Evolutionary conservation across 805 yeast species (phyloP), one percentile per base, ranked within the genome.

Genomic region (Starmerella bombicola): DNA sequence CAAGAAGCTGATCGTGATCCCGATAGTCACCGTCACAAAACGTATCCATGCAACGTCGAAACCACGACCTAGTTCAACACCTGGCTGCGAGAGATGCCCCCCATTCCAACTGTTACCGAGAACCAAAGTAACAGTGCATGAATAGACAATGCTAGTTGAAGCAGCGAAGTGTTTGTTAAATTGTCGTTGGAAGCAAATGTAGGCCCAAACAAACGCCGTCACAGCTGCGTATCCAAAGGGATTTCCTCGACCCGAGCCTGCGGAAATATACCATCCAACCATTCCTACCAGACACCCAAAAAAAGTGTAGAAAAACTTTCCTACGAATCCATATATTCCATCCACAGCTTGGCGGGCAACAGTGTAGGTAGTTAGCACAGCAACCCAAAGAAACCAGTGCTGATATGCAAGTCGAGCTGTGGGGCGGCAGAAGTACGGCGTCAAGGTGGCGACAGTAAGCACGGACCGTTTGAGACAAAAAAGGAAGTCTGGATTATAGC

Each of bases 191-290:
- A 46, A 60, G 18, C 50, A 48, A 18, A 59, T 38, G 26, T 46
- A 43, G 8, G 54, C 38, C 42, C 51, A 53, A 2, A 54, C 37
- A 9, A 54, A 53, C 0, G 54, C 57, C 22, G 51, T 49, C 5
- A 57, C 56, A 1, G 52, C 56, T 3, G 56, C 63, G 34, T 51
- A 56, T 1, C 65, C 64, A 30, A 46, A 58, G 0, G 53, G 52
- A 34, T 58, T 60, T 1, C 65, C 64, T 1, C 38, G 17, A 10
- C 65, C 64, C 13, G 42, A 39, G 3, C 63, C 63, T 2, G 59
- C 41, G 3, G 55, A 49, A 15, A 61, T 59, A 38, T 61, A 61
- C 64, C 64, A 61, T 4, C 47, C 55, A 3, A 56, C 55, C 55
- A 61, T 48, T 1, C 60, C 64, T 3, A 55, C 37, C 5, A 58